Conservation (phyloP, 2,329 filamentous ascomycete genomes). For the Aspergillus fumigatiaffinis region DNA sequence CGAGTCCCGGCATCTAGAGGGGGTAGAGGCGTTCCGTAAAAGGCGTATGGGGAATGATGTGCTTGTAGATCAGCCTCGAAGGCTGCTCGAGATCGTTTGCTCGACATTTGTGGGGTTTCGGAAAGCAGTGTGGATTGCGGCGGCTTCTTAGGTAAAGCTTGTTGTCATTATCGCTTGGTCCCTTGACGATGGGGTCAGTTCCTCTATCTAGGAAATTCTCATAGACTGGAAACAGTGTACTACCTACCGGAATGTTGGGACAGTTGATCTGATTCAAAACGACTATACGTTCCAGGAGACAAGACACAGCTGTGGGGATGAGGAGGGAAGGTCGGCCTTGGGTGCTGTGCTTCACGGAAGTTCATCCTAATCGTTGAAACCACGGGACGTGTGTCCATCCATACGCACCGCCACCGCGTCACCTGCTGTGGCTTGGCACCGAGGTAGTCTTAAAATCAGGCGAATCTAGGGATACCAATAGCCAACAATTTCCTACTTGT, state of each 20-base stretch:
- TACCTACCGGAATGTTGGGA: neutral
- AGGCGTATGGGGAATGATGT: constrained; percentile 67
- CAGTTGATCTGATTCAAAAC: neutral
- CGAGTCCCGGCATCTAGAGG: constrained; percentile 69
- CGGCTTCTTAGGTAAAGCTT: neutral
- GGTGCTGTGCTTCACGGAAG: neutral
- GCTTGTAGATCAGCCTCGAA: constrained; percentile 71
- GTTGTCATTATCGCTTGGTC: neutral
- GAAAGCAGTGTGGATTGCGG: neutral
- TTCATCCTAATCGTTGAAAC: neutral
- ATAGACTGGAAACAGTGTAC: neutral
- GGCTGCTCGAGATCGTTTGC: constrained; percentile 72
- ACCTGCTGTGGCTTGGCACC: neutral
- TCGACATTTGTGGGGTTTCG: constrained; percentile 55
- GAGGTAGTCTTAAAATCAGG: neutral
- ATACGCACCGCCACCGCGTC: neutral
- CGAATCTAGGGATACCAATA: neutral
- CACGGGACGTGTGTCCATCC: neutral
- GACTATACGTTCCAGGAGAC: neutral
- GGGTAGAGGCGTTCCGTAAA: constrained; percentile 82
- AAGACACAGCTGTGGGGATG: neutral
- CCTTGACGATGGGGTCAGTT: neutral
- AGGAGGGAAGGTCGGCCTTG: neutral
- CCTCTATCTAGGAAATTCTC: neutral
- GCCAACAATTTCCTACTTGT: neutral